These are phyloP conservation scores for Adansonia grandidieri DNA, from an alignment of 441 rosid genomes.

Conservation along the genomic window DNA sequence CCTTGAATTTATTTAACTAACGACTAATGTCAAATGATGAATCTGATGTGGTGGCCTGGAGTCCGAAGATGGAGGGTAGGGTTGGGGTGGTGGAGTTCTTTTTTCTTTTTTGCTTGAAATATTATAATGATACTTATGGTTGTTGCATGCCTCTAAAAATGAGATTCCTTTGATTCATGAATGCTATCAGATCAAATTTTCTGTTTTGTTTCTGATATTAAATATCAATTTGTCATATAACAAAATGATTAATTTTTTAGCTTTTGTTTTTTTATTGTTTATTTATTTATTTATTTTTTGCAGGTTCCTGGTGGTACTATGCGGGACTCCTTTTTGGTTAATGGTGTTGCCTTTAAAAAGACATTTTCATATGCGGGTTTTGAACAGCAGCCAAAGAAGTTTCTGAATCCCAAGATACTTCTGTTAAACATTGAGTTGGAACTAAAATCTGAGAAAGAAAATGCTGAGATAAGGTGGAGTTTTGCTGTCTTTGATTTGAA, in stretches of 20 bases:
- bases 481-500: background rate
- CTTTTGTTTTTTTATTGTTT: constrained; percentile 7
- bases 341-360: constrained; percentile 98
- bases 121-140: background rate
- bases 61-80: background rate
- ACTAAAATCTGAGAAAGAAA: constrained; percentile 98
- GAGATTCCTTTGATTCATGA: background rate
- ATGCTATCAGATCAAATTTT: background rate
- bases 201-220: background rate
- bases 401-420: constrained; percentile 76
- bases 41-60: background rate
- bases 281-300: background rate
- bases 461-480: constrained; percentile 88
- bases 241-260: background rate
- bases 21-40: background rate
- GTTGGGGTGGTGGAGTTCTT: background rate
- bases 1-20: background rate
- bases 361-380: constrained; percentile 99
- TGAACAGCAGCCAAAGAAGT: constrained; percentile 98
- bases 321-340: constrained; percentile 93
- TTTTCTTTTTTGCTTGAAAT: background rate
- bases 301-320: constrained; percentile 92
- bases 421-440: constrained; percentile 89
- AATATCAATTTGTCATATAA: background rate
- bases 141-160: background rate